Evolutionary conservation across 768 basidiomycete genomes (phyloP), one percentile per base, ranked within the genome.

Genomic region (Pulveroboletus sp.): DNA sequence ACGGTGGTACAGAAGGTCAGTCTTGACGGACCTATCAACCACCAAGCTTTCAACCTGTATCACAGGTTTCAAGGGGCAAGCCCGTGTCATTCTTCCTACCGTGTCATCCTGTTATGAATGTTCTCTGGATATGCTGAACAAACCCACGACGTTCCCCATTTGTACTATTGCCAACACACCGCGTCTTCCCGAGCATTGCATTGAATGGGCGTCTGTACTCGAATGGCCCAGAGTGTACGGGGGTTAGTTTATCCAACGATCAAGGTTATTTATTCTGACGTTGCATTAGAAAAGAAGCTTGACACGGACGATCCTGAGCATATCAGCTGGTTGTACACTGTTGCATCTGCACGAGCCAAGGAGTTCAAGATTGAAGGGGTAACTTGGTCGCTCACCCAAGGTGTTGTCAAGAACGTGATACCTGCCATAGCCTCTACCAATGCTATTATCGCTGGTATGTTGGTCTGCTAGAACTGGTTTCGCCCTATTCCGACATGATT

Each of bases 101-200:
- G 79, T 97, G 49, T 86, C 93, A 10, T 94, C 94, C 8, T 99
- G 97, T 66, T 98, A 98, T 60, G 97, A 99, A 68, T 99, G 97
- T 66, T 91, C 91, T 3, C 84, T 99, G 40, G 94, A 97, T 64
- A 97, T 97, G 90, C 80, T 97, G 44, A 97, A 97, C 70, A 97
- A 97, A 54, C 94, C 87, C 1, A 97, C 94, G 34, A 87, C 87
- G 12, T 99, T 94, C 67, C 97, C 97, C 2, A 97, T 99, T 47
- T 99, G 97, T 65, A 99, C 97, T 6, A 98, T 99, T 57, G 95
- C 97, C 49, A 98, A 98, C 64, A 99, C 97, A 0, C 97, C 97
- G 23, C 89, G 97, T 48, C 76, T 97, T 20, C 97, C 97, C 2
- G 97, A 99, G 62, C 97, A 99, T 62, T 98, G 97, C 64, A 97